phyloP scores from a whole-genome alignment of 2,329 filamentous ascomycete genomes.

The Penicillium sclerotigenum region DNA sequence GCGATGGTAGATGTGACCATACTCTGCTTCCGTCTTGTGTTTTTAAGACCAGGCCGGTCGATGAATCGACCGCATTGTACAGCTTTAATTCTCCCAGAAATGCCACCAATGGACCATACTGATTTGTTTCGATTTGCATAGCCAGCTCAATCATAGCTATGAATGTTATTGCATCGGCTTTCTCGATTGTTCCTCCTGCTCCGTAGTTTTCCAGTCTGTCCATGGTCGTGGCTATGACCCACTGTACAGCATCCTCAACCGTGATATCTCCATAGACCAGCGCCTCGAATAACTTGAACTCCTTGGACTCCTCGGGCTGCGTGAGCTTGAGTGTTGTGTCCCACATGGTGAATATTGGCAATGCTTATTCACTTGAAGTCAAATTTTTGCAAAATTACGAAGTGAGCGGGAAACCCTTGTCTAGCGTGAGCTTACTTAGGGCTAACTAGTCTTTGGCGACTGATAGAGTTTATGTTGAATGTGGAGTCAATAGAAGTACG shows the following conservation, averaged over 20 bases:
- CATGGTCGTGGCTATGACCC: not conserved
- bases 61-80: conserved; percentile 4
- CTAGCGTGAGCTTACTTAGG: not conserved
- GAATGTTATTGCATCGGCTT: not conserved
- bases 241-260: conserved; percentile 1
- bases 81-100: conserved; percentile 1
- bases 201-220: not conserved
- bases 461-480: too few relatives aligned
- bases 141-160: not conserved
- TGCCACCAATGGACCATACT: not conserved
- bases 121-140: not conserved
- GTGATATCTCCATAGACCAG: not conserved
- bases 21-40: conserved; percentile 3
- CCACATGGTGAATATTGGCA: not conserved
- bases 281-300: not conserved
- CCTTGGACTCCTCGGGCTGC: not conserved
- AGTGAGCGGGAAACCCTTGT: too few relatives aligned
- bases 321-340: not conserved
- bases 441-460: not conserved
- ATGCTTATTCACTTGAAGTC: too few relatives aligned
- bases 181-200: not conserved
- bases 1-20: conserved; percentile 3
- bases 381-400: too few relatives aligned
- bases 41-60: not conserved
- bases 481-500: too few relatives aligned